These are phyloP conservation scores for Pyrenopolyporus hunteri DNA, from an alignment of 495 filamentous ascomycete genomes.

Conservation along the genomic window DNA sequence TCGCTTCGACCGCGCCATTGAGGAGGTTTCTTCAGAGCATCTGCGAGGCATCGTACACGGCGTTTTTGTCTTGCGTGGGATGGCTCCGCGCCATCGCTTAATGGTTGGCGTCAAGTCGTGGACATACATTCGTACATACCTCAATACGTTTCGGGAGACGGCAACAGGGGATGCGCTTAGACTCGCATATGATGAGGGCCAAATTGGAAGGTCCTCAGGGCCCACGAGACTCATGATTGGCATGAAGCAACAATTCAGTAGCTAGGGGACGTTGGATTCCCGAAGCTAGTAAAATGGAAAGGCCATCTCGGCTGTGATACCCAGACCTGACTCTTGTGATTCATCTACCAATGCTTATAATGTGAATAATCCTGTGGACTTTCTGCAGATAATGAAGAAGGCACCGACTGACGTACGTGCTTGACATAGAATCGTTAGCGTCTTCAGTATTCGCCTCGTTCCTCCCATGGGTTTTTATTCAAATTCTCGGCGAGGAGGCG, in stretches of 20 bases:
- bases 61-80: conserved; percentile 26
- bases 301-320: conserved; percentile 29
- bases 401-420: neutral
- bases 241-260: conserved; percentile 36
- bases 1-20: conserved; percentile 2
- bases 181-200: conserved; percentile 23
- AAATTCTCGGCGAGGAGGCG: neutral
- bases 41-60: conserved; percentile 31
- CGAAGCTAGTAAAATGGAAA: conserved; percentile 15
- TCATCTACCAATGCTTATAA: too few species aligned
- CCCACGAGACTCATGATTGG: conserved; percentile 28
- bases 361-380: neutral
- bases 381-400: neutral
- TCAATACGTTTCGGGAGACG: conserved; percentile 19
- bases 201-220: conserved; percentile 1
- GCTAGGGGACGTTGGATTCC: conserved; percentile 6
- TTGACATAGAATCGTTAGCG: neutral
- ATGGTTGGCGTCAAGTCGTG: conserved; percentile 10
- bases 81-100: conserved; percentile 17
- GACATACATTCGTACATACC: conserved; percentile 20
- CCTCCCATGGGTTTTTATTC: neutral
- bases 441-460: neutral
- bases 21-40: conserved; percentile 12
- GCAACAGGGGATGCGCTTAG: conserved; percentile 14
- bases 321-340: neutral